Evolutionary conservation across 768 basidiomycete species (phyloP).

Genomic region (Wakefieldia striispora): DNA sequence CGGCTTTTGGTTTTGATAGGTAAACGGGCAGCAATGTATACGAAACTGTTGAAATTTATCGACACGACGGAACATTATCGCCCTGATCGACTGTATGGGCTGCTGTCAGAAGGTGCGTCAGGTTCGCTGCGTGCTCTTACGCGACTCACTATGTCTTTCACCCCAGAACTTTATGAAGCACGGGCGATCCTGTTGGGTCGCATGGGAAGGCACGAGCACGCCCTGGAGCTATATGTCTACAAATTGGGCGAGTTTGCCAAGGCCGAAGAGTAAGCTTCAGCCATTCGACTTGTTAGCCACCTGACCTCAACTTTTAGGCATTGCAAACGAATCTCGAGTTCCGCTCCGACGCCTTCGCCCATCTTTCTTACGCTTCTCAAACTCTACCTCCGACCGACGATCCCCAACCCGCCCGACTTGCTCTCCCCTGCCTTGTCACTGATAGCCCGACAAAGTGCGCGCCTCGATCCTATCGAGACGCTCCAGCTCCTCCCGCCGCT

Average conservation of each 20-base stretch:
- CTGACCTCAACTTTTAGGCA: slow-evolving; percentile 53
- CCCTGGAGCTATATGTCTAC: slow-evolving; percentile 94
- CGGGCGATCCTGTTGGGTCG: slow-evolving; percentile 89
- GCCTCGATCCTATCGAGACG: slow-evolving; percentile 78
- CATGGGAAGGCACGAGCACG: slow-evolving; percentile 88
- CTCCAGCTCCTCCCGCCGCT: slow-evolving; percentile 88
- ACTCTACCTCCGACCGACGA: slow-evolving; percentile 79
- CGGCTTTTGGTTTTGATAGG: slow-evolving; percentile 34
- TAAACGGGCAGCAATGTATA: slow-evolving; percentile 49
- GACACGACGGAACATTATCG: slow-evolving; percentile 66
- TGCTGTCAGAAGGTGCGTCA: slow-evolving; percentile 75
- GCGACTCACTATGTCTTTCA: not conserved
- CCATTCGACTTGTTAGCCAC: not conserved
- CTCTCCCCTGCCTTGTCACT: slow-evolving; percentile 84
- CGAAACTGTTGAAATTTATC: slow-evolving; percentile 77
- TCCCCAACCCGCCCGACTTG: slow-evolving; percentile 50
- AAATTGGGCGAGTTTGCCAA: slow-evolving; percentile 77
- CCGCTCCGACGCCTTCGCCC: slow-evolving; percentile 49
- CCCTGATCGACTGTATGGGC: slow-evolving; percentile 75
- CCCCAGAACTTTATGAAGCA: slow-evolving; percentile 81
- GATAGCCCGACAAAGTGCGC: slow-evolving; percentile 78
- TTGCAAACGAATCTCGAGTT: slow-evolving; percentile 78
- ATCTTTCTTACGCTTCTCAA: slow-evolving; percentile 85
- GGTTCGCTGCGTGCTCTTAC: not conserved
- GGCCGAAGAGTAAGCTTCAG: slow-evolving; percentile 78